phyloP scores from a whole-genome alignment of 2,329 filamentous ascomycete genomes.

The Fusarium avenaceum region DNA sequence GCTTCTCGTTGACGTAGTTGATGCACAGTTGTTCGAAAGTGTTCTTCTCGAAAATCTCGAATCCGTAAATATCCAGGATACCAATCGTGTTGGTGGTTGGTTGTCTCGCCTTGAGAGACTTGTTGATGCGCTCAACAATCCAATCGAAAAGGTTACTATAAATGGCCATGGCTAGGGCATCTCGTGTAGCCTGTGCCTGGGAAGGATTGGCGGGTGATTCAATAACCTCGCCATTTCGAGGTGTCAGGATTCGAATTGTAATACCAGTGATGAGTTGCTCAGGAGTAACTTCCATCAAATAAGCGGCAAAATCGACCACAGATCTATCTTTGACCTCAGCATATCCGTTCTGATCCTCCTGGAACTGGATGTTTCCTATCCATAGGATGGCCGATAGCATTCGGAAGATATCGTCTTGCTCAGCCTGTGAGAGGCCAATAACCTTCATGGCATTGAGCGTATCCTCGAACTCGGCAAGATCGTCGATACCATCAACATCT shows the following conservation, averaged over 20 bases:
- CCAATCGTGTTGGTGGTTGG: constrained; percentile 87
- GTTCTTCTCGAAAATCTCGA: constrained; percentile 99
- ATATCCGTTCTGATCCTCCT: constrained; percentile 89
- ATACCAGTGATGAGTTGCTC: constrained; percentile 86
- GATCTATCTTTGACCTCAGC: constrained; percentile 89
- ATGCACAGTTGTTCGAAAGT: constrained; percentile 99
- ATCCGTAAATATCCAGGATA: constrained; percentile 98
- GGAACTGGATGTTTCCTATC: constrained; percentile 94
- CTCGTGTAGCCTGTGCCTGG: constrained; percentile 87
- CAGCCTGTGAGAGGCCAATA: constrained; percentile 87
- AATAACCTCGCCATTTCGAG: constrained; percentile 74
- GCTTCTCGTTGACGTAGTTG: constrained; percentile 99
- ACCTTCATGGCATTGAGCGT: constrained; percentile 95
- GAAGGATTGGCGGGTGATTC: constrained; percentile 86
- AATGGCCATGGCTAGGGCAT: constrained; percentile 94
- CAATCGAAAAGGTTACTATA: constrained; percentile 99
- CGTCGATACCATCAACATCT: constrained; percentile 94
- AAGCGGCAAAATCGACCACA: constrained; percentile 94
- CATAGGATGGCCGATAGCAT: constrained; percentile 93
- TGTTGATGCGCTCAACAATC: constrained; percentile 94
- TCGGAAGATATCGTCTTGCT: constrained; percentile 97
- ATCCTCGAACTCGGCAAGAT: constrained; percentile 88
- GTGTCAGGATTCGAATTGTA: constrained; percentile 86
- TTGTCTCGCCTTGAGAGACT: constrained; percentile 84
- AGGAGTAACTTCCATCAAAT: constrained; percentile 89